Evolutionary conservation across 2,329 filamentous ascomycete genomes (phyloP).

Genomic region (Chaetomiaceae sp.): DNA sequence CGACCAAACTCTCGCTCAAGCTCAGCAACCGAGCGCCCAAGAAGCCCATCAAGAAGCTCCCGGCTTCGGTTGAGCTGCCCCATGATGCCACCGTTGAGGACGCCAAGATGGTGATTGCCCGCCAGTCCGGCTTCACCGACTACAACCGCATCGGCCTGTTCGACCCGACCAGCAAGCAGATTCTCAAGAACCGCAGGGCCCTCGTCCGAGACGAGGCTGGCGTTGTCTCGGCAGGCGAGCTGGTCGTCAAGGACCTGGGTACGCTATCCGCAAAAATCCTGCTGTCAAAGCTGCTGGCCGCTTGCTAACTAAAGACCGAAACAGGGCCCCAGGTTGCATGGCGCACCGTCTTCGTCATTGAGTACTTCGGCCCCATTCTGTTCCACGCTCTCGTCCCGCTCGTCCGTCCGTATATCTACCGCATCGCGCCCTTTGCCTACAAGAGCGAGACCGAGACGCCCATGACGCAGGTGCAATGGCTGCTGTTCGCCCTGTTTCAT

Average conservation of each 20-base stretch:
- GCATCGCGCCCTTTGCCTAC: conserved; percentile 41
- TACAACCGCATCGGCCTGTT: conserved; percentile 60
- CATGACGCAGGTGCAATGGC: conserved; percentile 64
- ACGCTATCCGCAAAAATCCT: conserved; percentile 33
- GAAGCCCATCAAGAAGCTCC: conserved; percentile 52
- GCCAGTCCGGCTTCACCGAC: conserved; percentile 48
- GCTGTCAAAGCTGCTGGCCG: background rate
- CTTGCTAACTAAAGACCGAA: background rate
- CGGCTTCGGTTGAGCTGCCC: conserved; percentile 46
- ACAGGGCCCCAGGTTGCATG: conserved; percentile 83
- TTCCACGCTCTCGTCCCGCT: conserved; percentile 74
- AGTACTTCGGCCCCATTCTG: conserved; percentile 87
- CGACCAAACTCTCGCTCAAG: conserved; percentile 36
- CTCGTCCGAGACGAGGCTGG: conserved; percentile 45
- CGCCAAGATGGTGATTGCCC: conserved; percentile 53
- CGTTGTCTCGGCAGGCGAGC: conserved; percentile 47
- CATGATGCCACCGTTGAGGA: conserved; percentile 54
- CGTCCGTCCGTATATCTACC: conserved; percentile 69
- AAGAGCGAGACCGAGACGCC: conserved; percentile 41
- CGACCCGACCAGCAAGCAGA: conserved; percentile 57
- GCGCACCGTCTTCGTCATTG: conserved; percentile 90
- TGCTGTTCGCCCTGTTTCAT: conserved; percentile 69
- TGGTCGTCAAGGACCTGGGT: conserved; percentile 95
- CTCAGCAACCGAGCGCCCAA: conserved; percentile 45
- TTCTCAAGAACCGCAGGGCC: conserved; percentile 58